phyloP scores from a whole-genome alignment of 169 alveolate species.

The Babesia caballi region DNA sequence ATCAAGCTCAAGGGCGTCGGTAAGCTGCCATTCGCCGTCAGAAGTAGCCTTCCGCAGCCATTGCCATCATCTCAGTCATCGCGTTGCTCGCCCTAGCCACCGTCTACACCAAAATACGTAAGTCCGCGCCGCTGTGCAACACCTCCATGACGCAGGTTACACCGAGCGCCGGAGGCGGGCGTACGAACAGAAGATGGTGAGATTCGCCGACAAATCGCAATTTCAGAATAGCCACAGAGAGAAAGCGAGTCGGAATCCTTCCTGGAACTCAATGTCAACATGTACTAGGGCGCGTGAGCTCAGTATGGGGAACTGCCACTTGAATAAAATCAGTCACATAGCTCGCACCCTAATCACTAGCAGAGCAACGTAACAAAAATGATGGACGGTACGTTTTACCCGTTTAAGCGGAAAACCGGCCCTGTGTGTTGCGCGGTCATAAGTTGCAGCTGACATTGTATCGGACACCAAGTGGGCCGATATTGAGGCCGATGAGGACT shows the following conservation, averaged over 20 bases:
- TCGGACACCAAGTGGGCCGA: slow-evolving; percentile 79
- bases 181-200: not conserved
- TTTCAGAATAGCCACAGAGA: not conserved
- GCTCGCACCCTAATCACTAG: not conserved
- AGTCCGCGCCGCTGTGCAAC: not conserved
- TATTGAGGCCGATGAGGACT: slow-evolving; percentile 78
- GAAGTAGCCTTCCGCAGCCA: not conserved
- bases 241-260: slow-evolving; percentile 12
- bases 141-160: not conserved
- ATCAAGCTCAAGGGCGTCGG: slow-evolving; percentile 22
- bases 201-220: not conserved
- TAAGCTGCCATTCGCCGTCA: not conserved
- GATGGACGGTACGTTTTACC: slow-evolving; percentile 9
- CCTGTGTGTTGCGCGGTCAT: not conserved
- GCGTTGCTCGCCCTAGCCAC: slow-evolving; percentile 13
- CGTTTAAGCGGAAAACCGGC: not conserved
- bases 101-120: slow-evolving; percentile 13
- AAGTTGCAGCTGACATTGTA: slow-evolving; percentile 18
- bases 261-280: slow-evolving; percentile 32
- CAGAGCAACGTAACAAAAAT: not conserved
- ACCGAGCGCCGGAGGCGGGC: slow-evolving; percentile 5
- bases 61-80: slow-evolving; percentile 4
- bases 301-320: slow-evolving; percentile 21
- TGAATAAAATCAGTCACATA: not conserved
- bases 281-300: slow-evolving; percentile 24